Percentiles rank a stretch among this genome's conserved stretches.
These are phyloP conservation scores for Panicum miliaceum DNA, from an alignment of 176 grass and related monocot genomes.

Conservation along the genomic window DNA sequence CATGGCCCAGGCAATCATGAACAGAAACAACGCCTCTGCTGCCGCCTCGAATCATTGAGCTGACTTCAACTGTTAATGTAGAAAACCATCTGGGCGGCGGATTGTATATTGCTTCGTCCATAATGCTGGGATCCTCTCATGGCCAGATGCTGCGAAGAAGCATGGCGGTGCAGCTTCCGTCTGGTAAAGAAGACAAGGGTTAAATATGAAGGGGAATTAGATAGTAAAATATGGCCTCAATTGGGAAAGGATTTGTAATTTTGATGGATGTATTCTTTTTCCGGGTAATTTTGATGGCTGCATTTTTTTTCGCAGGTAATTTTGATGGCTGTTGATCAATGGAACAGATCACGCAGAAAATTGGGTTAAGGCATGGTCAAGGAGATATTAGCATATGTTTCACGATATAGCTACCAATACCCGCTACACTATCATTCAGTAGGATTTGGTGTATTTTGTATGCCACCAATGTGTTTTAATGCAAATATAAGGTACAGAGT, in stretches of 20 bases:
- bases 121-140: constrained; percentile 4
- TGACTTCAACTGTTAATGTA: neutral
- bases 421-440: neutral
- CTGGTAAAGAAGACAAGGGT: neutral
- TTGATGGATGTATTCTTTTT: neutral
- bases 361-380: constrained; percentile 10
- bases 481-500: neutral
- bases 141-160: neutral
- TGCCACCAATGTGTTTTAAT: constrained; percentile 1
- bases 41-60: constrained; percentile 33
- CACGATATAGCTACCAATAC: neutral
- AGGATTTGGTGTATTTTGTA: constrained; percentile 3
- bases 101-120: neutral
- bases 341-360: neutral
- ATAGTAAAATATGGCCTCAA: neutral
- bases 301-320: neutral
- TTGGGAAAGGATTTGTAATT: neutral
- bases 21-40: constrained; percentile 14
- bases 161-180: neutral
- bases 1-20: neutral
- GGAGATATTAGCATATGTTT: neutral
- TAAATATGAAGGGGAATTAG: neutral
- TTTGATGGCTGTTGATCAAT: neutral
- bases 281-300: neutral
- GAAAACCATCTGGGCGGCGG: constrained; percentile 23